Evolutionary conservation across 2,329 filamentous ascomycete species (phyloP), one percentile per base, ranked within the genome.

Genomic region (Arthrobotrys iridis): DNA sequence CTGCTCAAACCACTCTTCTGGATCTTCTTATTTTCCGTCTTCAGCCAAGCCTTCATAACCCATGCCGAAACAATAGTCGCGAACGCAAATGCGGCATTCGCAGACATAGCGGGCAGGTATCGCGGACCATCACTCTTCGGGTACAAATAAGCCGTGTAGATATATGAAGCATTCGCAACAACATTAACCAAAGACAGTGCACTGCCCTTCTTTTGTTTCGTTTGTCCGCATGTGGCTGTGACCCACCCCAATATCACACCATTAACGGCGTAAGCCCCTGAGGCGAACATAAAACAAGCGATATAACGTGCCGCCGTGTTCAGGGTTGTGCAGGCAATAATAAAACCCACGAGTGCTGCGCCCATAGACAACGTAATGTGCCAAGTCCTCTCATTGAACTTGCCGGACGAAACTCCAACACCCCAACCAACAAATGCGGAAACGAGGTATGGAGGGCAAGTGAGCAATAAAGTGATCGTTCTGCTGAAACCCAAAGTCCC

Each of bases 381-480:
- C 84, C 84, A 85, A 0, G 84, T 85, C 7, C 84, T 82, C 77
- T 86, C 85, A 55, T 85, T 83, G 58, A 84, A 80, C 1, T 82
- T 82, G 0, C 85, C 86, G 1, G 85, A 86, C 60, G 82, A 85
- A 83, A 84, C 86, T 0, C 84, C 85, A 7, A 84, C 83, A 4
- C 82, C 75, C 43, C 86, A 84, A 10, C 84, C 84, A 0, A 83
- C 83, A 0, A 81, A 82, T 6, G 84, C 85, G 0, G 85, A 85
- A 30, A 85, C 80, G 35, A 86, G 81, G 78, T 85, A 87, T 0
- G 86, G 86, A 0, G 86, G 86, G 70, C 84, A 85, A 2, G 85
- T 87, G 70, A 87, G 83, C 5, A 85, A 81, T 0, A 87, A 82
- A 0, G 86, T 87, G 52, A 86, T 82, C 1, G 84, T 86, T 0